A percentile compares a stretch with the other conserved stretches of the same genome.
Conservation (phyloP, 805 yeast genomes). For the Saturnispora besseyi region DNA sequence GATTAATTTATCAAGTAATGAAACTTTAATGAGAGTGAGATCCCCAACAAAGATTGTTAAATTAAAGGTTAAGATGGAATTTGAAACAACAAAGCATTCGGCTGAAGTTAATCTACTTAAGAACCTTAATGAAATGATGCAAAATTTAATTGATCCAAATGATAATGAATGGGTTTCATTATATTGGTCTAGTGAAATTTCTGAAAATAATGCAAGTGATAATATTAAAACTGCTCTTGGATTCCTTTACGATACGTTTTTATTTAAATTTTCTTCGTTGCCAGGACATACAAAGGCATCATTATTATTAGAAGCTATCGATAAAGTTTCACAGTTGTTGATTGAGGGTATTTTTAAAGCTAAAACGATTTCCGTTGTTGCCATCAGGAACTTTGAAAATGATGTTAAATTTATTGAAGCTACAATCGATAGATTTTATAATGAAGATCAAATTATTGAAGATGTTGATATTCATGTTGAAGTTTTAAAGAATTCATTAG, state of each 20-base stretch:
- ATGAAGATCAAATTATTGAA: conserved; percentile 2
- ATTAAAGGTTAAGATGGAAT: conserved; percentile 36
- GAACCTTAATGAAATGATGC: conserved; percentile 71
- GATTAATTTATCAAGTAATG: conserved; percentile 27
- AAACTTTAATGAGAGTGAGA: conserved; percentile 28
- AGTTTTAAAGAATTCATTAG: conserved; percentile 42
- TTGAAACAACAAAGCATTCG: conserved; percentile 43
- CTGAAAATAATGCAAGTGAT: conserved; percentile 1
- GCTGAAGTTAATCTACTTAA: conserved; percentile 77
- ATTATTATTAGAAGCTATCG: conserved; percentile 80
- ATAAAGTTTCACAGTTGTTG: conserved; percentile 67
- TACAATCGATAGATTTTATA: conserved; percentile 8
- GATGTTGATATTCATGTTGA: conserved; percentile 13
- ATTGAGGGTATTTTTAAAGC: conserved; percentile 47
- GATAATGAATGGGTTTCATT: conserved; percentile 81
- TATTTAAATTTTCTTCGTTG: conserved; percentile 71
- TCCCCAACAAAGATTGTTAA: conserved; percentile 21
- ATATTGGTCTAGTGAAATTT: conserved; percentile 4
- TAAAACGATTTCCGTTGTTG: conserved; percentile 50
- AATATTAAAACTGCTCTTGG: conserved; percentile 23
- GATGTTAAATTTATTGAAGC: conserved; percentile 74
- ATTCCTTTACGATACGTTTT: conserved; percentile 76
- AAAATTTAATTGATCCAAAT: conserved; percentile 71
- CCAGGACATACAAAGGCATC: conserved; percentile 72
- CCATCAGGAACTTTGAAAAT: conserved; percentile 62